These are phyloP conservation scores for Apium graveolens DNA, from an alignment of 129 eudicot genomes.

Conservation along the genomic window DNA sequence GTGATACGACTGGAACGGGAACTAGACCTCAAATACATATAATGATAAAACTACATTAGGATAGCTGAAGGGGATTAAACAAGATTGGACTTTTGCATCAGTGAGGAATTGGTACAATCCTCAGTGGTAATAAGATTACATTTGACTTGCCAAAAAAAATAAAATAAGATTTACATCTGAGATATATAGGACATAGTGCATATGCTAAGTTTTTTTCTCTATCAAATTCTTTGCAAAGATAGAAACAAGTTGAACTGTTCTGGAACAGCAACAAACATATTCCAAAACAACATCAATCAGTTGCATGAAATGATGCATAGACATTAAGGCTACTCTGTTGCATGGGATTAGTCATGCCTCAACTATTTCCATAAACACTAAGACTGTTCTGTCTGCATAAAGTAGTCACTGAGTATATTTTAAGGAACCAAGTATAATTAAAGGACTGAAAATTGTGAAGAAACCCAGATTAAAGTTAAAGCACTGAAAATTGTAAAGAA, in stretches of 20 bases:
- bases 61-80: neutral
- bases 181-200: neutral
- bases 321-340: neutral
- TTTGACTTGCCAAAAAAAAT: too few relatives aligned
- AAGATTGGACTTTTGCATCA: neutral
- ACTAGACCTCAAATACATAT: neutral
- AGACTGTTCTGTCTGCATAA: neutral
- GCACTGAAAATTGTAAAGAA: too few relatives aligned
- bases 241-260: neutral
- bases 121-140: conserved; percentile 3
- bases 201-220: neutral
- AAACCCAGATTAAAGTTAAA: too few relatives aligned
- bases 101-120: neutral
- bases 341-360: neutral
- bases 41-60: neutral
- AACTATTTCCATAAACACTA: neutral
- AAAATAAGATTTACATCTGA: too few relatives aligned
- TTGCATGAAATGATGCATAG: neutral
- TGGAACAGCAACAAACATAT: neutral
- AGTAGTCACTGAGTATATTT: neutral
- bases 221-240: neutral
- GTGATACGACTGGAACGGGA: neutral
- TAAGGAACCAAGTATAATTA: neutral
- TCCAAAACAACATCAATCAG: neutral
- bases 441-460: neutral